These are phyloP conservation scores for Cadophora sp. DNA, from an alignment of 2,329 filamentous ascomycete genomes.

Conservation along the genomic window DNA sequence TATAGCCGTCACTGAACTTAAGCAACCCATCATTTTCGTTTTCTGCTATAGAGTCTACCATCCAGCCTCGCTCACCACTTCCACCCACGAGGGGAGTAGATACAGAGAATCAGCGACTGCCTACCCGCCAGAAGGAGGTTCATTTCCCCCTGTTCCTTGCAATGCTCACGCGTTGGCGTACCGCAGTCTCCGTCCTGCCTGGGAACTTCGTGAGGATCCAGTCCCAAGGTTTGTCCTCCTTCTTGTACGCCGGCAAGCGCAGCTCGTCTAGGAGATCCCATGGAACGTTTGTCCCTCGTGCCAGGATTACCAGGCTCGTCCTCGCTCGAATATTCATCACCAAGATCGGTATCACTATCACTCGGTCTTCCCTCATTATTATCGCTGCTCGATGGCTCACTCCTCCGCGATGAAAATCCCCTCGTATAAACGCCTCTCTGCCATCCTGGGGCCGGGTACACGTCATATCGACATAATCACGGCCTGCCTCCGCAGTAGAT, in stretches of 20 bases:
- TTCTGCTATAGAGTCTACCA: no score
- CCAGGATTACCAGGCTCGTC: neutral
- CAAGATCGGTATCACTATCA: neutral
- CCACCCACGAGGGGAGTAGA: no score
- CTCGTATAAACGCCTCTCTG: slow-evolving; percentile 28
- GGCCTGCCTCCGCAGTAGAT: slow-evolving; percentile 26
- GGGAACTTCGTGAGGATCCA: no score
- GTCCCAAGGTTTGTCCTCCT: slow-evolving; percentile 29
- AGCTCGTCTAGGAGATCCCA: slow-evolving; percentile 13
- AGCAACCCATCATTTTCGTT: no score
- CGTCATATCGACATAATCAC: slow-evolving; percentile 20
- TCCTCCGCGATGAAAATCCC: slow-evolving; percentile 25
- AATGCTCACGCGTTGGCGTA: no score
- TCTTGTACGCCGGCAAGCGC: neutral
- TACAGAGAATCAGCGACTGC: no score
- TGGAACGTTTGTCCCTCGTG: slow-evolving; percentile 13
- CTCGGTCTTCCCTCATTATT: slow-evolving; percentile 1
- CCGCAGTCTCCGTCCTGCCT: no score
- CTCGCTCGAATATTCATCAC: slow-evolving; percentile 24
- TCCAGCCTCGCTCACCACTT: no score
- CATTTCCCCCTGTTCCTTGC: no score
- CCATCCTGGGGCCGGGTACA: slow-evolving; percentile 24
- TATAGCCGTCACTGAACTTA: no score
- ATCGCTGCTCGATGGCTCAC: slow-evolving; percentile 27
- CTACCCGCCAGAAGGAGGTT: no score